Evolutionary conservation across 805 yeast genomes (phyloP).

Genomic region (Helenozyma baotianmanensis): DNA sequence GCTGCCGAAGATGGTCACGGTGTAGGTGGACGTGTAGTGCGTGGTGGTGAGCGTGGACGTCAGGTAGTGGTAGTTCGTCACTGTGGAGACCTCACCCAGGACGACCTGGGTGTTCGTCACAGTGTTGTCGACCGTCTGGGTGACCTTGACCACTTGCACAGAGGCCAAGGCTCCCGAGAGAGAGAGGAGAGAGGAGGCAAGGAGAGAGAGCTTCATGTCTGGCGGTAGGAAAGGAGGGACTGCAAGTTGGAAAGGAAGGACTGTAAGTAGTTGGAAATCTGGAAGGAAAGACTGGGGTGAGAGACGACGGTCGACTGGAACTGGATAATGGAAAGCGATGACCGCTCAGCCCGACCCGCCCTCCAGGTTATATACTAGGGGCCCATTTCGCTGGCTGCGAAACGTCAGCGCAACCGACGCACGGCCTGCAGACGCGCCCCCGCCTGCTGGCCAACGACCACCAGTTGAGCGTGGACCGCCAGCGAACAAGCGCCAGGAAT

Average conservation of each 20-base stretch:
- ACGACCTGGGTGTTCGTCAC: conserved; percentile 32
- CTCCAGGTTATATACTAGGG: too few relatives aligned
- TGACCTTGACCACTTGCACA: conserved; percentile 27
- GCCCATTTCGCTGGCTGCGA: too few relatives aligned
- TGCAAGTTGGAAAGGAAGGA: background rate
- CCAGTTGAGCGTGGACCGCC: too few relatives aligned
- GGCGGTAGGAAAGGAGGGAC: conserved; percentile 6
- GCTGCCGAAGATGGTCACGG: conserved; percentile 38
- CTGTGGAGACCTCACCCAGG: conserved; percentile 25
- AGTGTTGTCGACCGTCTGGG: conserved; percentile 31
- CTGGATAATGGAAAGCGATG: too few relatives aligned
- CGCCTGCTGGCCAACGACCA: too few relatives aligned
- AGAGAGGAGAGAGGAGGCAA: conserved; percentile 8
- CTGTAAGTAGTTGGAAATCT: background rate
- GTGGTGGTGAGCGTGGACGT: conserved; percentile 36
- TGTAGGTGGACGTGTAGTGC: conserved; percentile 40
- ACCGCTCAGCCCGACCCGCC: too few relatives aligned
- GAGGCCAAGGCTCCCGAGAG: conserved; percentile 6
- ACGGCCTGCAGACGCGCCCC: too few relatives aligned
- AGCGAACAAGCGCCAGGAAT: too few relatives aligned
- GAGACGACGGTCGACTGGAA: too few relatives aligned
- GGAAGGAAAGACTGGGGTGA: background rate
- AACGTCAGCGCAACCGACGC: too few relatives aligned
- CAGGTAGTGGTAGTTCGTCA: conserved; percentile 23
- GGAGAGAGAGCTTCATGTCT: conserved; percentile 11